Conservation (phyloP, 805 yeast species). For the Tetrapisispora namnaoensis region DNA sequence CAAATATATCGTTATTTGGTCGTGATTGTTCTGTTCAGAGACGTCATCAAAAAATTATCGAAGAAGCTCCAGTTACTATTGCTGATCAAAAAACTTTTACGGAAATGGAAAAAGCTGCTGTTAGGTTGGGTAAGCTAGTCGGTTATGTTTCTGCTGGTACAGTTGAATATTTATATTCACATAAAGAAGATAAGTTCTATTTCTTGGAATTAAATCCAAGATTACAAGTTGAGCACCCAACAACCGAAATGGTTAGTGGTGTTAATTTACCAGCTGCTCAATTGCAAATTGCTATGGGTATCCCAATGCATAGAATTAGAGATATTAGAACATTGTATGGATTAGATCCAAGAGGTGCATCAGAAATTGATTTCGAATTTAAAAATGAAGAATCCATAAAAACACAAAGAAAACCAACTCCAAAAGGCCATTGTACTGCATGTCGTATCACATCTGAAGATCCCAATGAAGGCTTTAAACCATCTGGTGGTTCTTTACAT, state of each 20-base stretch:
- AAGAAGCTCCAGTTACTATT: constrained; percentile 97
- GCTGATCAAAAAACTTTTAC: constrained; percentile 80
- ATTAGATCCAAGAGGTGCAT: constrained; percentile 86
- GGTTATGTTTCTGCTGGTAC: constrained; percentile 99
- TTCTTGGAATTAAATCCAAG: constrained; percentile 96
- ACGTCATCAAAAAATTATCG: constrained; percentile 97
- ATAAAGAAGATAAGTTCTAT: constrained; percentile 88
- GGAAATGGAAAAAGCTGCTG: constrained; percentile 95
- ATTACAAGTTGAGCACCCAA: constrained; percentile 99
- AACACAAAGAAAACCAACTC: constrained; percentile 84
- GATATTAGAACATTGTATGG: constrained; percentile 92
- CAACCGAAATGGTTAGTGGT: constrained; percentile 98
- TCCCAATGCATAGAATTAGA: constrained; percentile 88
- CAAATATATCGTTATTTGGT: constrained; percentile 92
- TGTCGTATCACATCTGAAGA: constrained; percentile 99
- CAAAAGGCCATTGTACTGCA: constrained; percentile 98
- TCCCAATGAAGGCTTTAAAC: constrained; percentile 99
- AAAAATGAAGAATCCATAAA: constrained; percentile 57
- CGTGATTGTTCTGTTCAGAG: constrained; percentile 99
- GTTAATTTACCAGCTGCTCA: constrained; percentile 98
- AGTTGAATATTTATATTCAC: constrained; percentile 92
- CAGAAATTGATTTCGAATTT: constrained; percentile 87
- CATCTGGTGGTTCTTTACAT: constrained; percentile 93
- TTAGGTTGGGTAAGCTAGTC: constrained; percentile 88
- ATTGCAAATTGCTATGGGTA: constrained; percentile 98